phyloP scores from a whole-genome alignment of 176 grass and related monocot genomes.

The Carex littledalei region DNA sequence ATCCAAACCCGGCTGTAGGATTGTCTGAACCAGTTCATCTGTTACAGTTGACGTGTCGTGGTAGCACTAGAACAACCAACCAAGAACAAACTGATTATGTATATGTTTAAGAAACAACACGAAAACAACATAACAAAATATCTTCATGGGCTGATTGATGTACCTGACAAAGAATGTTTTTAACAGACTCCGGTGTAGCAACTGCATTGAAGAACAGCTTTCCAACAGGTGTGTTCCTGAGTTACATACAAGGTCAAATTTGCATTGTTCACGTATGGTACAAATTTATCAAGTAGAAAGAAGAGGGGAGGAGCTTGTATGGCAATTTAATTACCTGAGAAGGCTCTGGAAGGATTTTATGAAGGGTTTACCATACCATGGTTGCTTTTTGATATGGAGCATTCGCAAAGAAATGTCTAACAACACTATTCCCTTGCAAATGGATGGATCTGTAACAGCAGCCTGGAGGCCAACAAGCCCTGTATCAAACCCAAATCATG shows the following conservation, averaged over 20 bases:
- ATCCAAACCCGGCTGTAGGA: constrained; percentile 86
- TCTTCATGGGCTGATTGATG: not conserved
- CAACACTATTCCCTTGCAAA: constrained; percentile 70
- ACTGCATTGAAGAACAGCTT: constrained; percentile 89
- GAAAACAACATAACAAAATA: constrained; percentile 6
- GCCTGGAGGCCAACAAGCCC: constrained; percentile 86
- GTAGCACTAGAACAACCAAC: constrained; percentile 60
- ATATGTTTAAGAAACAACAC: not conserved
- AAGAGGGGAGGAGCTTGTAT: not conserved
- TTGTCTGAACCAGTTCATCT: constrained; percentile 84
- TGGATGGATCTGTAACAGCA: constrained; percentile 59
- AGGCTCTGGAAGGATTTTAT: constrained; percentile 87
- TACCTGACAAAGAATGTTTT: constrained; percentile 92
- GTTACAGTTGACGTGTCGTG: constrained; percentile 77
- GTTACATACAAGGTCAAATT: constrained; percentile 24
- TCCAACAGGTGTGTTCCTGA: constrained; percentile 79
- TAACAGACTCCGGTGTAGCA: constrained; percentile 83
- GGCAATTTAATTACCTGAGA: constrained; percentile 44
- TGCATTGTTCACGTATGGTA: not conserved
- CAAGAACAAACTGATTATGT: not conserved
- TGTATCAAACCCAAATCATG: constrained; percentile 31
- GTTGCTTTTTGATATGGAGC: constrained; percentile 96
- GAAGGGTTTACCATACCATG: constrained; percentile 89
- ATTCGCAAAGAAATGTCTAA: constrained; percentile 92
- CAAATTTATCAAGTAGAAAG: not conserved